phyloP scores from a whole-genome alignment of 192 early-diverging fungal genomes.

The Podila minutissima region DNA sequence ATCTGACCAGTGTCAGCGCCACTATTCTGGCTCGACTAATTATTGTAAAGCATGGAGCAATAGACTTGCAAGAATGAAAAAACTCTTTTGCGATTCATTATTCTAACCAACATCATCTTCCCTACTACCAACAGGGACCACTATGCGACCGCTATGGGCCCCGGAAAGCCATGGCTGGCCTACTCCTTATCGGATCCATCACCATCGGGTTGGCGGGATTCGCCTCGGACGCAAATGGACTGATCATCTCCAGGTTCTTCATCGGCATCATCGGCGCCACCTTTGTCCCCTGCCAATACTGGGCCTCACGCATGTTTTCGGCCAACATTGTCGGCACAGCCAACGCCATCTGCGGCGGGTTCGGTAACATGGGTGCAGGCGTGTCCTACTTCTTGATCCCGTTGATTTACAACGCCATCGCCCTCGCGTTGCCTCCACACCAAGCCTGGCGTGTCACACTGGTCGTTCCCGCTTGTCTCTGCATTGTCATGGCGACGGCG shows the following conservation, averaged over 20 bases:
- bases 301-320: slow-evolving; percentile 71
- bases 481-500: slow-evolving; percentile 37
- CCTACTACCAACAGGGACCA: slow-evolving; percentile 39
- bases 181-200: slow-evolving; percentile 66
- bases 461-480: slow-evolving; percentile 52
- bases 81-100: neutral
- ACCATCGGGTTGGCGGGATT: slow-evolving; percentile 60
- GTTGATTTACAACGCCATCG: slow-evolving; percentile 55
- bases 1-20: slow-evolving; percentile 65
- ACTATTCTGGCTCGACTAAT: slow-evolving; percentile 69
- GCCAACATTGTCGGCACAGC: slow-evolving; percentile 68
- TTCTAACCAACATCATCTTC: slow-evolving; percentile 47
- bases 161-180: slow-evolving; percentile 58
- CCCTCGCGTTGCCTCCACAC: slow-evolving; percentile 24
- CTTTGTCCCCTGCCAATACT: slow-evolving; percentile 80
- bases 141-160: slow-evolving; percentile 58
- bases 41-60: slow-evolving; percentile 17
- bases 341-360: slow-evolving; percentile 74
- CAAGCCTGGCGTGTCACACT: slow-evolving; percentile 62
- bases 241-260: slow-evolving; percentile 62
- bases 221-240: slow-evolving; percentile 51
- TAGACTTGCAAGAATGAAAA: too few species aligned
- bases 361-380: slow-evolving; percentile 77
- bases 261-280: slow-evolving; percentile 70
- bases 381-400: slow-evolving; percentile 71